Base-by-base conservation (phyloP, 371 early-diverging fungal genomes). In the Blastocladiella emersonii region DNA sequence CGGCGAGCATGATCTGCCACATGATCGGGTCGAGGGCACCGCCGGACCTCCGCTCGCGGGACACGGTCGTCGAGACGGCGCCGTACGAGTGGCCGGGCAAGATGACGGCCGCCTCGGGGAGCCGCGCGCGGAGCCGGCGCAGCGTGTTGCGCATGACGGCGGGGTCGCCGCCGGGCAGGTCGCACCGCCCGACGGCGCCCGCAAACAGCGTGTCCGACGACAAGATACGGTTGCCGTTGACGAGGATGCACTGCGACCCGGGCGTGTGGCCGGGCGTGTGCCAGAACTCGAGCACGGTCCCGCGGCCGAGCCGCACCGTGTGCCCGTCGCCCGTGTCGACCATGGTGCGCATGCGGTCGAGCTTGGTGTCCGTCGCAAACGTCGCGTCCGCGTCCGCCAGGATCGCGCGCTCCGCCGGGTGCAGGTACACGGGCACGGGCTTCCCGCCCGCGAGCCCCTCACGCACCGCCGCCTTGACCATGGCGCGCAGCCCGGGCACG, bases 181-280 rank as follows among this genome's bases (percentile, higher is more conserved):
- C 93, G 0, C 85, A 76, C 39, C 93, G 79, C 1, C 93, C 90
- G 63, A 85, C 86, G 61, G 79, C 71, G 6, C 87, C 83, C 32
- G 85, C 83, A 55, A 93, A 84, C 39, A 93, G 70, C 6, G 91
- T 91, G 68, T 93, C 94, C 1, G 92, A 92, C n/a, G 86, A 82
- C 43, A 93, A 72, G 57, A 93, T 72, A n/a, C 90, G 76, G 56
- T 73, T 71, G 27, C 74, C 76, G 70, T 89, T 89, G 25, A 92
- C 77, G 55, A 91, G 61, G 23, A 93, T 62, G 39, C 88, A 85
- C 71, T 91, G 90, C 39, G 87, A 86, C 4, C 93, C 94, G 3
- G 86, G 84, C 34, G 92, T 89, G 71, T 93, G 94, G 13, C 94
- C 94, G 0, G 92, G 92, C 30, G 90, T 90, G 68, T 91, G 93